Conservation (phyloP, 1,284 basidiomycete species). For the Paramarasmius palmivorus region DNA sequence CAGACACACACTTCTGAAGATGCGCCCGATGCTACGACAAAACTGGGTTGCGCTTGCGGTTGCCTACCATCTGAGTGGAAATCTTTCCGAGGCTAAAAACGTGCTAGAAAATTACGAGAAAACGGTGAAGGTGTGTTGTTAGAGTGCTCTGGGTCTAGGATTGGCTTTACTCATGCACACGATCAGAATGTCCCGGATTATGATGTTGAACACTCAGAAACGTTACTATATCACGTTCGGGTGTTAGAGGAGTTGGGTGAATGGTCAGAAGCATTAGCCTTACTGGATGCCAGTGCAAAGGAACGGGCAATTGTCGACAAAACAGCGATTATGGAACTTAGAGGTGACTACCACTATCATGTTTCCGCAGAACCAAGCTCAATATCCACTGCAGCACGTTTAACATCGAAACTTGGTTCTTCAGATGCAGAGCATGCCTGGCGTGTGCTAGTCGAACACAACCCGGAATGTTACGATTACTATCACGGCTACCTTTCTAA, state of each 20-base stretch:
- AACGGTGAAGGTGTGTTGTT: constrained; percentile 57
- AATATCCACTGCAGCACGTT: constrained; percentile 51
- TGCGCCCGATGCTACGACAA: constrained; percentile 83
- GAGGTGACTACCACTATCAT: constrained; percentile 49
- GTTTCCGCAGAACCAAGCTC: constrained; percentile 15
- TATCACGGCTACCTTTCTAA: constrained; percentile 75
- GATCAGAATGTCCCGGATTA: constrained; percentile 71
- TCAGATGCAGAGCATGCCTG: constrained; percentile 81
- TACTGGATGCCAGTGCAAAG: constrained; percentile 69
- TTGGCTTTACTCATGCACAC: constrained; percentile 5
- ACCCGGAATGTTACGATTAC: constrained; percentile 83
- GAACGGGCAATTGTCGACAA: constrained; percentile 71
- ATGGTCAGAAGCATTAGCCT: constrained; percentile 55
- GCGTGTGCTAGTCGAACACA: constrained; percentile 80
- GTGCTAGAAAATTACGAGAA: constrained; percentile 72
- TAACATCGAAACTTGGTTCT: constrained; percentile 66
- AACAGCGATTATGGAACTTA: constrained; percentile 67
- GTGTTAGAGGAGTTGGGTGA: constrained; percentile 80
- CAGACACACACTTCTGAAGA: constrained; percentile 76
- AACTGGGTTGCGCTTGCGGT: constrained; percentile 93
- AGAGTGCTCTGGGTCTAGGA: background rate
- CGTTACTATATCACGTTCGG: constrained; percentile 80
- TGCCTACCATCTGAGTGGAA: constrained; percentile 85
- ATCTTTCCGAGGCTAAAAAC: constrained; percentile 70
- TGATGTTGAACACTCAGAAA: constrained; percentile 87